Base-by-base conservation (phyloP, 1,284 basidiomycete species). In the Leccinum solheimii region DNA sequence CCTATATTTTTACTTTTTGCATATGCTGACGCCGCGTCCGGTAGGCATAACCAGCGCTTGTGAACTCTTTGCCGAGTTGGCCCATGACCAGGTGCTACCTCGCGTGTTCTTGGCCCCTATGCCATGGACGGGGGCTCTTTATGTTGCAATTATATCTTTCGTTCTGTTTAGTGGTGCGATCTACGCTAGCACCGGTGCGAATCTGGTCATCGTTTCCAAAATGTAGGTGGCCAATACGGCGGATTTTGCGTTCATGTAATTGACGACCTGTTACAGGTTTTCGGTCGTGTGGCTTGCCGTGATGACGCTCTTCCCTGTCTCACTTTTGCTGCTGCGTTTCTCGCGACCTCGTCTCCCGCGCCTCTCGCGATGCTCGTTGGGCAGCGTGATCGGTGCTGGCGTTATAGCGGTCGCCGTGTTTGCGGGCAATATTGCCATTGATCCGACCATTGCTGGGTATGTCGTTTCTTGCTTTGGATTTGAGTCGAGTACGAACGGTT, bases 261-360 rank as follows among this genome's bases (percentile, higher is more conserved):
- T 64, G 45, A 57, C 54, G 26, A 36, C 23, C 56, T 7, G 40
- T 14, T 23, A 4, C 55, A 83, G 83, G 79, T 87, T 86, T 72
- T 81, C 84, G 2, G 77, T 89, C 11, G 83, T 82, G 3, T 90
- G 87, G 84, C 77, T 90, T 16, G 76, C 80, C 7, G 83, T 88
- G 51, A 87, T 88, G 84, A 70, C 78, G 1, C 71, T 89, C 23
- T 90, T 89, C 65, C 87, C 87, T 0, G 43, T 87, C 16, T 82
- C 86, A 1, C 76, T 85, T 11, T 67, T 90, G 4, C 63, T 90
- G 5, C 77, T 91, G 43, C 85, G 84, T 62, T 86, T 87, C 74
- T 86, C 86, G 59, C 81, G 88, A 3, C 83, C 86, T 3, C 79
- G 83, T 48, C 72, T 92, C 9, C 80, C 79, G 2, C 79, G 86